These are phyloP conservation scores for Dioscorea alata DNA, from an alignment of 106 monocot species.

Conservation along the genomic window DNA sequence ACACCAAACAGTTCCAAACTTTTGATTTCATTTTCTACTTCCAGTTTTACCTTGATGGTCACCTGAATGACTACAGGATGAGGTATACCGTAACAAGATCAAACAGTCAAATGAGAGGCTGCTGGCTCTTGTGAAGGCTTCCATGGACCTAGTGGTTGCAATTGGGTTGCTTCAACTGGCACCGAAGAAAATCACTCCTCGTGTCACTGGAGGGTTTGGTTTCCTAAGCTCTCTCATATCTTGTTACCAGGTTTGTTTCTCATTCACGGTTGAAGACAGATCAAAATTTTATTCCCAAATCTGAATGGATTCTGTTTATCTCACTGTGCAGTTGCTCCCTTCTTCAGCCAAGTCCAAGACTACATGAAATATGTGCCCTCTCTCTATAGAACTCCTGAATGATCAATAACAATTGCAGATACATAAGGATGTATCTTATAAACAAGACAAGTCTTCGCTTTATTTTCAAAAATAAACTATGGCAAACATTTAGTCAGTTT, in stretches of 20 bases:
- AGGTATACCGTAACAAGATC: constrained; percentile 55
- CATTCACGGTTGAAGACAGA: background rate
- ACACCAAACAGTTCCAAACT: background rate
- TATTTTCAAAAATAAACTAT: too few relatives aligned
- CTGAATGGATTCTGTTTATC: background rate
- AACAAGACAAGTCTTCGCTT: too few relatives aligned
- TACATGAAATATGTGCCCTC: constrained; percentile 18
- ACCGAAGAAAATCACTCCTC: constrained; percentile 82
- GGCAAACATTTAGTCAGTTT: too few relatives aligned
- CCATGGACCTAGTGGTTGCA: constrained; percentile 81
- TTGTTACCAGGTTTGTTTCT: constrained; percentile 78
- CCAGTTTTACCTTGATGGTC: too few relatives aligned
- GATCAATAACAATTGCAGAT: too few relatives aligned
- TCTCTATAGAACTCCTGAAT: too few relatives aligned
- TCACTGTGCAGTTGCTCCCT: constrained; percentile 70
- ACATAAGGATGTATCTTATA: too few relatives aligned
- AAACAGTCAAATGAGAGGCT: constrained; percentile 73
- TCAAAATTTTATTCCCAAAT: background rate
- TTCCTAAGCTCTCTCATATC: constrained; percentile 79
- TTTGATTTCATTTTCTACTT: too few relatives aligned
- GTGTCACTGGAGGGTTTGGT: constrained; percentile 80
- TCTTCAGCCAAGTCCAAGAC: constrained; percentile 49
- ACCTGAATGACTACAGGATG: constrained; percentile 35
- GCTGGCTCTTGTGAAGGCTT: constrained; percentile 67
- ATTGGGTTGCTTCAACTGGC: constrained; percentile 82